Evolutionary conservation across 2,329 filamentous ascomycete species (phyloP).

Genomic region (Xylaria sp.): DNA sequence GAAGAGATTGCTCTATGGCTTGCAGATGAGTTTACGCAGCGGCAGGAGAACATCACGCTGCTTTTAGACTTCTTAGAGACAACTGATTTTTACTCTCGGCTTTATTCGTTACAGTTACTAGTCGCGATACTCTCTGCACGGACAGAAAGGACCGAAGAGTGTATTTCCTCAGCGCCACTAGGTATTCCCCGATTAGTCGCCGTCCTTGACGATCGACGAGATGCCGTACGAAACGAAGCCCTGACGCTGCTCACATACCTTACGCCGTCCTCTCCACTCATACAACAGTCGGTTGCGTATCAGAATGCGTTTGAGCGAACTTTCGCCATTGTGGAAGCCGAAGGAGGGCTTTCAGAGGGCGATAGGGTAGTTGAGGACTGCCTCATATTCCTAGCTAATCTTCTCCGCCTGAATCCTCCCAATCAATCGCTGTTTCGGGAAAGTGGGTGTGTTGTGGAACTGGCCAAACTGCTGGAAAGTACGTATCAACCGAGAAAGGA

Average conservation of each 20-base stretch:
- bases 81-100: conserved; percentile 86
- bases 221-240: conserved; percentile 88
- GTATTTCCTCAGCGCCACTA: conserved; percentile 86
- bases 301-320: conserved; percentile 91
- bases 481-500: conserved; percentile 64
- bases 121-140: conserved; percentile 86
- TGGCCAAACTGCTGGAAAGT: conserved; percentile 75
- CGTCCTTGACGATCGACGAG: conserved; percentile 84
- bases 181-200: conserved; percentile 88
- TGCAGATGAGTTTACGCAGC: conserved; percentile 97
- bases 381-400: conserved; percentile 87
- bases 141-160: conserved; percentile 93
- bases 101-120: conserved; percentile 91
- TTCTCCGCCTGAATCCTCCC: conserved; percentile 85
- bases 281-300: conserved; percentile 96
- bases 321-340: conserved; percentile 82
- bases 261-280: conserved; percentile 84
- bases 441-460: conserved; percentile 80
- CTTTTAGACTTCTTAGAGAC: conserved; percentile 90
- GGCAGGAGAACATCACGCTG: conserved; percentile 94
- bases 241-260: conserved; percentile 88
- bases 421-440: conserved; percentile 96
- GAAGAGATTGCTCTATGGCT: conserved; percentile 97
- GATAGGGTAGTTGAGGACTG: conserved; percentile 93
- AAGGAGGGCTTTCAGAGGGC: conserved; percentile 85